Percentiles rank a stretch among this genome's conserved stretches.
Conservation (phyloP, 2,329 filamentous ascomycete genomes). For the Colletotrichum sp. region DNA sequence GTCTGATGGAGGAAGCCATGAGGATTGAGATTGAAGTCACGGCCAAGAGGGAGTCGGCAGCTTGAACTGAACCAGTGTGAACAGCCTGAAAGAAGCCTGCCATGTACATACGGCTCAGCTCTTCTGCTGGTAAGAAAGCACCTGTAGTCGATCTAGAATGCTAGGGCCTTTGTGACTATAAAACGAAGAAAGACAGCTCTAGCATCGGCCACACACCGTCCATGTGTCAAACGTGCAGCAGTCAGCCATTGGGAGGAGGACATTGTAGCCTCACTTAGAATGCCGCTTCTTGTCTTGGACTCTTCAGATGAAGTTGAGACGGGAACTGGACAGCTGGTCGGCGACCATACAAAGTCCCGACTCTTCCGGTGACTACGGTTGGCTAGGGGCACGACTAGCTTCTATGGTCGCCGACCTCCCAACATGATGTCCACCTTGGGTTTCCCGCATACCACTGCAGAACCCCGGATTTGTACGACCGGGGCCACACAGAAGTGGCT, state of each 20-base stretch:
- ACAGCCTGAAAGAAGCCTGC: background rate
- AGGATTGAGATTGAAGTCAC: conserved; percentile 51
- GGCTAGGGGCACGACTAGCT: background rate
- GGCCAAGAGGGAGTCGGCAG: conserved; percentile 26
- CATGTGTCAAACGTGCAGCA: background rate
- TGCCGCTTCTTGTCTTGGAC: background rate
- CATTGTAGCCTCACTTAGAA: background rate
- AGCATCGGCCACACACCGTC: background rate
- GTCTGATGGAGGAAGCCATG: conserved; percentile 55
- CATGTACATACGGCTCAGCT: background rate
- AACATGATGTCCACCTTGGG: background rate
- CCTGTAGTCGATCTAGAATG: background rate
- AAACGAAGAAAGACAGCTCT: background rate
- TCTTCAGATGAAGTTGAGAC: background rate
- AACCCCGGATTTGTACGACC: background rate
- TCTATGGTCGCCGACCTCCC: background rate
- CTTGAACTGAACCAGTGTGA: background rate
- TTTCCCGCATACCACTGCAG: background rate
- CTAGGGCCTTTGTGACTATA: background rate
- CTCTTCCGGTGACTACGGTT: background rate
- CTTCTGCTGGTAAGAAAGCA: background rate
- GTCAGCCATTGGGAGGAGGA: background rate
- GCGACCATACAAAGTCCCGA: background rate
- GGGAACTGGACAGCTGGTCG: background rate
- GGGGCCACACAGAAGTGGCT: background rate